Evolutionary conservation across 305 asterid species (phyloP), one percentile per base, ranked within the genome.

Genomic region (Vinca major): DNA sequence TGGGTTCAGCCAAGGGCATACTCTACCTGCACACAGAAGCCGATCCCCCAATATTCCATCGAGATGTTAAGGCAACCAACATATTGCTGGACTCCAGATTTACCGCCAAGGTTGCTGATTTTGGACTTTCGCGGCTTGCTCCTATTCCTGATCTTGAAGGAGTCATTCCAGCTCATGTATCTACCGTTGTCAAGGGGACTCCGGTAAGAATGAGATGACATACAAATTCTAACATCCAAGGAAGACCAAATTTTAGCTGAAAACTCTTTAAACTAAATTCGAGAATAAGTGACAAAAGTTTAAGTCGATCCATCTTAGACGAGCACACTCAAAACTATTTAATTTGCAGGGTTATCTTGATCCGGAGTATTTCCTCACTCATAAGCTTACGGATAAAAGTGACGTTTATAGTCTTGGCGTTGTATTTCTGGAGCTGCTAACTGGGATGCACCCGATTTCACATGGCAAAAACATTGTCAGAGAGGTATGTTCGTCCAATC

Each of bases 391-490:
- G 0, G 98, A 94, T 81, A 94, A 91, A 74, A 94, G 99, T 54
- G 99, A 94, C 39, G 98, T 94, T 60, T 94, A 94, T 70, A 94
- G 98, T 73, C 93, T 91, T 63, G 99, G 99, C 41, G 97, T 94
- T 45, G 97, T 91, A 26, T 86, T 91, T 74, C 71, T 91, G 62
- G 97, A 91, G 84, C 78, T 91, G 8, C 80, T 91, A 65, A 89
- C 95, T 13, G 97, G 91, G 72, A 78, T 80, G 97, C 95, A 79
- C 55, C 97, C 96, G 3, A 91, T 89, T 71, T 77, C 56, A 48
- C 95, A 80, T 64, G 95, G 97, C 73, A 91, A 89, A 81, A 91
- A 91, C 80, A 86, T 89, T 62, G 97, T 91, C 63, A 79, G 97
- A 67, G 96, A 87, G 96, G 96, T 90, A 82, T 14, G n/a, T 62